A percentile compares a stretch with the other conserved stretches of the same genome.
phyloP scores from a whole-genome alignment of 2,329 filamentous ascomycete genomes.

The Aspergillus sp. region DNA sequence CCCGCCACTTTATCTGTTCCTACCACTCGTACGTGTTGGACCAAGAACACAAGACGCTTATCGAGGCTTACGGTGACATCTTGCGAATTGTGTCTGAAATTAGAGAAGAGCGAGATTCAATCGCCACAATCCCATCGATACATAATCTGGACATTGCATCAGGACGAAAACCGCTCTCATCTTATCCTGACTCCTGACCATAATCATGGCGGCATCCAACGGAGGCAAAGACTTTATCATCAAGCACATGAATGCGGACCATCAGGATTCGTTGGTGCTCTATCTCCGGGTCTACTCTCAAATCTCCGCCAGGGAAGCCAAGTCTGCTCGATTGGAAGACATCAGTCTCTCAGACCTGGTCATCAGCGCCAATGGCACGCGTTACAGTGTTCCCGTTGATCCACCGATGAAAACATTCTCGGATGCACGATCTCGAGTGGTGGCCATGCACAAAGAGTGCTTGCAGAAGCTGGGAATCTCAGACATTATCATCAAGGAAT shows the following conservation, averaged over 20 bases:
- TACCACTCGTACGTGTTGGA: no score
- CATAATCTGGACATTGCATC: no score
- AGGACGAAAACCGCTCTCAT: no score
- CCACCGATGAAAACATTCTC: constrained; percentile 66
- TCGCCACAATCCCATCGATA: no score
- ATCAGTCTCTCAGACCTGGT: constrained; percentile 61
- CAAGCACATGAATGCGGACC: constrained; percentile 82
- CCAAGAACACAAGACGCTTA: no score
- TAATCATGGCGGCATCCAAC: constrained; percentile 10
- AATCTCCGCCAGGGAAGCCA: constrained; percentile 52
- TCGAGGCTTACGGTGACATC: no score
- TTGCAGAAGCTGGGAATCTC: constrained; percentile 58
- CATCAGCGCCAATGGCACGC: constrained; percentile 49
- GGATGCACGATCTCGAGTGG: constrained; percentile 65
- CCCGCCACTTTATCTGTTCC: no score
- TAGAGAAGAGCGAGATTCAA: no score
- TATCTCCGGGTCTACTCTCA: constrained; percentile 71
- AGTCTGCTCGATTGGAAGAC: constrained; percentile 59
- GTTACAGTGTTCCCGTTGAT: constrained; percentile 56
- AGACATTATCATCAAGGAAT: constrained; percentile 51
- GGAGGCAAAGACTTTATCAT: constrained; percentile 59
- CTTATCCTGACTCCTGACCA: background rate
- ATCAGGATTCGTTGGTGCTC: constrained; percentile 66
- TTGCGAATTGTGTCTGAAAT: no score
- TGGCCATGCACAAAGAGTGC: constrained; percentile 65